Evolutionary conservation across 352 stramenopile species (phyloP), one percentile per base, ranked within the genome.

Genomic region (Poterioochromonas sp.): DNA sequence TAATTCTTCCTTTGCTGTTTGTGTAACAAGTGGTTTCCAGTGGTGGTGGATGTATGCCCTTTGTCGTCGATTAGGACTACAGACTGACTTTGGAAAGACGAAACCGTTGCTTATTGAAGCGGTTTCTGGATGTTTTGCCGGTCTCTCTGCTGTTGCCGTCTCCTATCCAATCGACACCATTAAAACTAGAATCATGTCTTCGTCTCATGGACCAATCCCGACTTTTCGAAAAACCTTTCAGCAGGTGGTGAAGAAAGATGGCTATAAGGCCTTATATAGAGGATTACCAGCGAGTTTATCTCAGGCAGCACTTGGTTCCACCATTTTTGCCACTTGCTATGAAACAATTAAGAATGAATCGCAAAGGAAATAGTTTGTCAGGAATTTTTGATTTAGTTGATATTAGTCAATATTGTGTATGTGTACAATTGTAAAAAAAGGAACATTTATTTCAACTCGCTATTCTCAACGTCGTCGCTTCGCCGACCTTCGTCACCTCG

Each of bases 341-440:
- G 63, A 73, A 29, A 3, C 40, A 32, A 73, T 73, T 32, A 73
- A 73, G 63, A 32, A n/a, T n/a, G n/a, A n/a, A n/a, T n/a, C n/a
- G n/a, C n/a, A n/a, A n/a, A n/a, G n/a, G n/a, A n/a, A n/a, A n/a
- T n/a, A n/a, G n/a, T n/a, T n/a, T n/a, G n/a, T n/a, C n/a, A n/a
- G n/a, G n/a, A n/a, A n/a, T n/a, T n/a, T n/a, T n/a, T n/a, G n/a
- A n/a, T n/a, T n/a, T n/a, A n/a, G n/a, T n/a, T n/a, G n/a, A n/a
- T n/a, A n/a, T n/a, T n/a, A n/a, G n/a, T n/a, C n/a, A n/a, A n/a
- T n/a, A n/a, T n/a, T n/a, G n/a, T n/a, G n/a, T n/a, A n/a, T n/a
- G n/a, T n/a, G n/a, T n/a, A n/a, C n/a, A n/a, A n/a, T n/a, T n/a
- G n/a, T n/a, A 58, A 58, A 58, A 58, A 26, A 26, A 58, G 26